Conservation (phyloP, 768 basidiomycete species). For the Porpolomopsis calyptriformis region DNA sequence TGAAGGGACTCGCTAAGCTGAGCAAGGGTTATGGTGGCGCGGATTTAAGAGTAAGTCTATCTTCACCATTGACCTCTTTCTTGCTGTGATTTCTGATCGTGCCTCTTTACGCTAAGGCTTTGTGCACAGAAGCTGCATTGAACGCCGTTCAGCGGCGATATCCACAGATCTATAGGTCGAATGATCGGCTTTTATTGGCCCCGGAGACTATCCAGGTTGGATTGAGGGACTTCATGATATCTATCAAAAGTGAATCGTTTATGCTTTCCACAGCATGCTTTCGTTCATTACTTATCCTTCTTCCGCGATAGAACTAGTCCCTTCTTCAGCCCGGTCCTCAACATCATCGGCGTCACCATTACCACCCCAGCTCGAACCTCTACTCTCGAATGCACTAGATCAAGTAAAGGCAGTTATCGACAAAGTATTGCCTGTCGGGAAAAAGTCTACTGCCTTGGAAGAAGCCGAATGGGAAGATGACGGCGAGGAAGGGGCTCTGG, state of each 20-base stretch:
- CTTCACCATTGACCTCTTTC: conserved; percentile 3
- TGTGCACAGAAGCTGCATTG: conserved; percentile 93
- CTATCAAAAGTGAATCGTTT: conserved; percentile 71
- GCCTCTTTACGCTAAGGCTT: too few relatives aligned
- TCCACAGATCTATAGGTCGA: conserved; percentile 93
- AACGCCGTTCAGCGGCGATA: conserved; percentile 95
- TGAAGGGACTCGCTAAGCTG: conserved; percentile 62
- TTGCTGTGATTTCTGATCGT: conserved; percentile 5
- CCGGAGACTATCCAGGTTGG: conserved; percentile 79
- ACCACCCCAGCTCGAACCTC: conserved; percentile 72
- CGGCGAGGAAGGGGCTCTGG: conserved; percentile 72
- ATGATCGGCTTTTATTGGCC: conserved; percentile 72
- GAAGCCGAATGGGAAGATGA: conserved; percentile 90
- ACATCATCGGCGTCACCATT: conserved; percentile 78
- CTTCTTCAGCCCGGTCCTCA: conserved; percentile 87
- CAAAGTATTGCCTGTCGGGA: conserved; percentile 68
- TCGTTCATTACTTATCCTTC: background rate
- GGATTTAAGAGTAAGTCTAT: conserved; percentile 69
- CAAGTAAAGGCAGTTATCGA: conserved; percentile 62
- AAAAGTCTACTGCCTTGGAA: conserved; percentile 76
- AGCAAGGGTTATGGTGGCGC: conserved; percentile 99
- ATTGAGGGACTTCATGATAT: conserved; percentile 92
- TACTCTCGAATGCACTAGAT: conserved; percentile 60
- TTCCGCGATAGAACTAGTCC: conserved; percentile 63
- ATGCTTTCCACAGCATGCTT: conserved; percentile 1